Base-by-base conservation (phyloP, 331 rosid species). In the Erythrophleum ivorense region DNA sequence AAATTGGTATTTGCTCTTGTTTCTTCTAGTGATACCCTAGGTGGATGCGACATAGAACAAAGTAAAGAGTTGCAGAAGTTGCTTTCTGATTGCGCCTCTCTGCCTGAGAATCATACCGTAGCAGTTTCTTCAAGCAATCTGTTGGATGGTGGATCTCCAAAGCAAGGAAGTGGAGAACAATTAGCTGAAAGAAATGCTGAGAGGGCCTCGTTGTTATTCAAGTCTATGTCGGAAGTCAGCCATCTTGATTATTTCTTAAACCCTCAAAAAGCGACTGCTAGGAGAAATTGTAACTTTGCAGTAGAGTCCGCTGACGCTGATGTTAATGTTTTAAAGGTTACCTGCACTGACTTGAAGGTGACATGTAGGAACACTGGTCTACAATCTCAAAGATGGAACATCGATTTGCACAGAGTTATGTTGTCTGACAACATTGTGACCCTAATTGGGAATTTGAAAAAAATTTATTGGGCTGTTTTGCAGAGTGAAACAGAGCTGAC, bases 161-260 rank as follows among this genome's bases (percentile, higher is more conserved):
- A 31, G 70, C 76, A 86, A 75, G 85, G 73, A 73, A 74, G 63
- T 75, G 88, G 31, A 75, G 90, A 86, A 77, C 82, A 80, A 36
- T 72, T 77, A 72, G 88, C 89, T 16, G 89, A 76, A 72, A 86
- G 38, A 73, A 70, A 80, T 84, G 74, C 90, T 21, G 90, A 81
- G 80, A 90, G 86, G 80, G 82, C 93, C 83, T 88, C 89, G 9
- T 73, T 88, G 65, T 83, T 86, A 76, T 85, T 84, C 85, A 89
- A 90, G 85, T 88, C 95, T 73, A 81, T 83, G 85, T 87, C 97
- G 69, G 90, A 88, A 65, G 79, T 83, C 85, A 90, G 85, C 82
- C 87, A 87, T 80, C 85, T 90, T 80, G 88, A 84, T 80, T 93
- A 91, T 83, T 87, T 93, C 87, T 85, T 90, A 82, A 91, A 95